Base-by-base conservation (phyloP, 2,329 filamentous ascomycete species). In the Aspergillus ibericus region DNA sequence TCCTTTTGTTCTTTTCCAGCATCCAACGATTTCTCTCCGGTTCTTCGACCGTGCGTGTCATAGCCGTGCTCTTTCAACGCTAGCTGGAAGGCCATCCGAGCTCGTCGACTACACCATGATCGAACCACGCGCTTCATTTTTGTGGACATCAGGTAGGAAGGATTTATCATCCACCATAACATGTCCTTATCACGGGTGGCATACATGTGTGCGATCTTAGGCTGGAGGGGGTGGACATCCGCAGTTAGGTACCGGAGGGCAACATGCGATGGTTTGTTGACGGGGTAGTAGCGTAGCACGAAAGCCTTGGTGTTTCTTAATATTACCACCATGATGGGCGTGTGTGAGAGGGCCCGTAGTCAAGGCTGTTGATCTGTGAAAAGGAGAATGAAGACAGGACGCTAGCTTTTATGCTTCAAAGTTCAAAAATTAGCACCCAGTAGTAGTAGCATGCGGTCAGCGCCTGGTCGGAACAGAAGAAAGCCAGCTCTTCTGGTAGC, bases 71-170 rank as follows among this genome's bases (percentile, higher is more conserved):
- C 72, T 57, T 70, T 74, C 67, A 86, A 65, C 12, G 79, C 78
- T 50, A 77, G 70, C 46, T 66, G 64, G 49, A 85, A 78, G 2
- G 81, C 81, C 29, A 71, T 63, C 44, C 77, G 73, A 27, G 80
- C 63, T 66, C 80, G 78, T 59, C 79, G 75, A 22, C 70, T 70
- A 22, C 71, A 72, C 70, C 76, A 78, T 12, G 76, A 78, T 18
- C 84, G 75, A n/a, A 85, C 75, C 20, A 79, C 77, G 7, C 73
- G 72, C 56, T 79, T 81, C 22, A 70, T 68, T 56, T 79, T 81
- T 20, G 70, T 68, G 3, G 63, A 18, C 15, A 63, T 62, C 55
- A 66, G 69, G 54, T 60, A 66, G 59, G 53, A 71, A 61, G 57
- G 70, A 53, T 57, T 76, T 5, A 81, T 75, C 15, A 71, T 69